Percentiles rank a stretch among this genome's conserved stretches.
phyloP scores from a whole-genome alignment of 2,329 filamentous ascomycete genomes.

The Pleoardoris graminearum region DNA sequence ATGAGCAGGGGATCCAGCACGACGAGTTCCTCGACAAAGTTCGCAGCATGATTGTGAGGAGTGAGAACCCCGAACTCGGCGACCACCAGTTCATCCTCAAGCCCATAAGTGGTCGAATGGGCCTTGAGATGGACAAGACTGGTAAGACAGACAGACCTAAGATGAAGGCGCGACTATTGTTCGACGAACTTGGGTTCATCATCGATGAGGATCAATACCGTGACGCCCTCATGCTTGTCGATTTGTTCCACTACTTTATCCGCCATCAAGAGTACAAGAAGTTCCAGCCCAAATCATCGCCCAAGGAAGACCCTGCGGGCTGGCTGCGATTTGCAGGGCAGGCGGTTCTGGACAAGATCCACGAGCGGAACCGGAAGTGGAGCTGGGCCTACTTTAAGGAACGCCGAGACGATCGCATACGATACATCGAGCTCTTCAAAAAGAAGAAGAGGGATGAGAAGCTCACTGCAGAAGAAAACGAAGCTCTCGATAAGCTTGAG shows the following conservation, averaged over 20 bases:
- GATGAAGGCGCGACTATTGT: constrained; percentile 86
- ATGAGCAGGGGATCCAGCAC: constrained; percentile 66
- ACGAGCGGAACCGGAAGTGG: constrained; percentile 90
- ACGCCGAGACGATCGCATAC: constrained; percentile 81
- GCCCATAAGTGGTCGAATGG: constrained; percentile 92
- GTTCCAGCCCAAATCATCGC: constrained; percentile 79
- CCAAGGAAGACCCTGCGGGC: constrained; percentile 86
- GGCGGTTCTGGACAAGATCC: constrained; percentile 89
- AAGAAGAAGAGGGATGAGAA: constrained; percentile 76
- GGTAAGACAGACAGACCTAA: constrained; percentile 78
- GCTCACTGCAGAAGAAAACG: constrained; percentile 69
- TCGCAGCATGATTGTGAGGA: constrained; percentile 75
- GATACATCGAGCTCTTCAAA: constrained; percentile 95
- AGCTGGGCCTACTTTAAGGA: constrained; percentile 96
- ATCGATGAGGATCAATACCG: constrained; percentile 97
- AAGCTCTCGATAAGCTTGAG: constrained; percentile 76
- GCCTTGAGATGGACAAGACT: constrained; percentile 92
- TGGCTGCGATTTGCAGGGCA: constrained; percentile 93
- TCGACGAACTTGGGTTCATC: constrained; percentile 97
- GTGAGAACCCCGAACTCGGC: constrained; percentile 59
- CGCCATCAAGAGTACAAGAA: constrained; percentile 97
- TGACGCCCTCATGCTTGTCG: constrained; percentile 95
- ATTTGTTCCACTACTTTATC: constrained; percentile 98
- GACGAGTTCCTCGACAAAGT: constrained; percentile 77
- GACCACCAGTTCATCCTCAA: constrained; percentile 93